Evolutionary conservation across 2,329 filamentous ascomycete genomes (phyloP), one percentile per base, ranked within the genome.

Genomic region (Atkinsonella hypoxylon): DNA sequence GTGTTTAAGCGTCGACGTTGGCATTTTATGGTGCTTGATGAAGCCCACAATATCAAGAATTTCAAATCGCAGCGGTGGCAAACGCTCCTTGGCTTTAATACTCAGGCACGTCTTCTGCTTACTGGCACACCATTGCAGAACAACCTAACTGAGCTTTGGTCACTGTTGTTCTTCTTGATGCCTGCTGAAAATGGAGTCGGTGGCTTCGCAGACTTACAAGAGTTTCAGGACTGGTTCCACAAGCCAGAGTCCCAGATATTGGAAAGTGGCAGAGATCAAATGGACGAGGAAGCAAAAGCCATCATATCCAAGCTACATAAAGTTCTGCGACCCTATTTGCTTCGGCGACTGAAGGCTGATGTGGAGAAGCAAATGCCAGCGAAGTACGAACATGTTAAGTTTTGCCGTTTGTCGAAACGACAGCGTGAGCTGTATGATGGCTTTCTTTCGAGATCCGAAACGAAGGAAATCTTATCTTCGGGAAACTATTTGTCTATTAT

Each of bases 41-140:
- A 98, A 70, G 93, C 94, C 0, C 93, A 98, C 72, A 97, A 98
- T 69, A 98, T 98, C 76, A 97, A 98, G 64, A 98, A 98, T 67
- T 98, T 97, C 75, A 90, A 95, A 62, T 96, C 91, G 1, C 90
- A 96, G 65, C 78, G 91, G 56, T 98, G 93, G 90, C 93, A 97
- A 65, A 91, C 89, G 0, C 78, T 98, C 56, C 79, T 98, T 20
- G 93, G 87, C 0, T 94, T 98, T 70, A 91, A 94, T 60, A 97
- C 93, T 0, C 83, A 85, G 55, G 84, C 90, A 30, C 81, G 93
- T 34, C 78, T 98, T 11, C 71, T 98, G 0, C 75, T 98, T 11
- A 98, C 93, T 0, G 93, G 93, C 51, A 98, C 93, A 1, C 93
- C 94, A 2, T 75, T 98, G 22, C 93, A 98, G 65, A 98, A 98